Percentiles rank a stretch among this genome's conserved stretches.
phyloP scores from a whole-genome alignment of 768 basidiomycete genomes.

The Saitozyma sp. region DNA sequence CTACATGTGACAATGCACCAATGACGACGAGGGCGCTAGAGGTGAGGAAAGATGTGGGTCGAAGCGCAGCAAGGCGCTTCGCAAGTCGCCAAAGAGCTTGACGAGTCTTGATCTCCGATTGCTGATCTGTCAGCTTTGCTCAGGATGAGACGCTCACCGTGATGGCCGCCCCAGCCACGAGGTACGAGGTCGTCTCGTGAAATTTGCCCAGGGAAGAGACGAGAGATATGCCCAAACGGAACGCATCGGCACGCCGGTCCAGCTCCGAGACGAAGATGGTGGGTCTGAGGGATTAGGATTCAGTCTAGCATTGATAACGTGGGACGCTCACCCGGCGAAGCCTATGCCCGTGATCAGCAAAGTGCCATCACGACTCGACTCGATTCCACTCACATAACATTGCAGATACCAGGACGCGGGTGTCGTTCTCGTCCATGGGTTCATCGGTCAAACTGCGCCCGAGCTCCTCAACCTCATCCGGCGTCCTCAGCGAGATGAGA shows the following conservation, averaged over 20 bases:
- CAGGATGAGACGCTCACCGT: not conserved
- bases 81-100: not conserved
- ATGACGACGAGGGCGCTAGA: conserved; percentile 6
- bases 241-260: conserved; percentile 3
- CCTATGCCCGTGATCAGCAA: conserved; percentile 9
- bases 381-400: conserved; percentile 14
- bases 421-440: conserved; percentile 11
- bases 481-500: not conserved
- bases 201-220: not conserved
- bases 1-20: conserved; percentile 10
- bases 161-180: conserved; percentile 10
- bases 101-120: not conserved
- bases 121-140: not conserved
- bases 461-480: conserved; percentile 6
- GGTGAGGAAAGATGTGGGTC: conserved; percentile 16
- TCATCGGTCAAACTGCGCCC: conserved; percentile 1
- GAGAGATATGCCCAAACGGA: conserved; percentile 17
- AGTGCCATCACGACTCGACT: not conserved
- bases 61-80: not conserved
- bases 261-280: conserved; percentile 17
- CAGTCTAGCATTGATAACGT: not conserved
- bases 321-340: conserved; percentile 15
- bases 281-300: conserved; percentile 8
- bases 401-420: conserved; percentile 4
- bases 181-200: conserved; percentile 15